These are phyloP conservation scores for Clitocybe nebularis DNA, from an alignment of 1,284 basidiomycete genomes.

Conservation along the genomic window DNA sequence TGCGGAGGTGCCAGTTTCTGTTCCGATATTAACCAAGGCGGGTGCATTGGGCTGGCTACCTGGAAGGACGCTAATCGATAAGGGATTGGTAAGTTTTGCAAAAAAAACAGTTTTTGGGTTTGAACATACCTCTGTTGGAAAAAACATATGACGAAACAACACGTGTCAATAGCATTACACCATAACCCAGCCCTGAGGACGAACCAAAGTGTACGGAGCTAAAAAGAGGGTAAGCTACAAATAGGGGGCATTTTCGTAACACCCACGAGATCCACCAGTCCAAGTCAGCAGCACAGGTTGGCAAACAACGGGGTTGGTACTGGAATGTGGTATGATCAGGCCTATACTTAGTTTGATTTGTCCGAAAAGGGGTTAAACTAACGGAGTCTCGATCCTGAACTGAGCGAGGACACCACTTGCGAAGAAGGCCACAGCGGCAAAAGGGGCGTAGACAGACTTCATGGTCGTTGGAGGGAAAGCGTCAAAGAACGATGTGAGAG, in stretches of 20 bases:
- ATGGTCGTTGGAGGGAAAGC: slow-evolving; percentile 29
- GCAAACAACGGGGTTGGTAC: slow-evolving; percentile 43
- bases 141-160: slow-evolving; percentile 5
- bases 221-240: slow-evolving; percentile 3
- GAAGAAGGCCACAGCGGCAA: slow-evolving; percentile 36
- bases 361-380: slow-evolving; percentile 22
- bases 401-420: slow-evolving; percentile 40
- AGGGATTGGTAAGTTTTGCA: slow-evolving; percentile 1
- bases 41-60: slow-evolving; percentile 33
- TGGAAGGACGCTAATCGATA: slow-evolving; percentile 35
- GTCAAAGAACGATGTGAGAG: slow-evolving; percentile 24
- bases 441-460: slow-evolving; percentile 38
- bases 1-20: slow-evolving; percentile 29
- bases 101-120: not conserved
- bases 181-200: slow-evolving; percentile 21
- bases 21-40: slow-evolving; percentile 35
- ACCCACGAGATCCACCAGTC: slow-evolving; percentile 48
- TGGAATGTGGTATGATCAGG: slow-evolving; percentile 22
- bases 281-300: slow-evolving; percentile 46
- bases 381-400: slow-evolving; percentile 60
- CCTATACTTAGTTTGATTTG: not conserved
- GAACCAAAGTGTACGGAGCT: slow-evolving; percentile 54
- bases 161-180: slow-evolving; percentile 14
- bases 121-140: slow-evolving; percentile 23
- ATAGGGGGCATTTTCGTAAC: not conserved